phyloP scores from a whole-genome alignment of 2,329 filamentous ascomycete species.

The Epichloe glyceriae region DNA sequence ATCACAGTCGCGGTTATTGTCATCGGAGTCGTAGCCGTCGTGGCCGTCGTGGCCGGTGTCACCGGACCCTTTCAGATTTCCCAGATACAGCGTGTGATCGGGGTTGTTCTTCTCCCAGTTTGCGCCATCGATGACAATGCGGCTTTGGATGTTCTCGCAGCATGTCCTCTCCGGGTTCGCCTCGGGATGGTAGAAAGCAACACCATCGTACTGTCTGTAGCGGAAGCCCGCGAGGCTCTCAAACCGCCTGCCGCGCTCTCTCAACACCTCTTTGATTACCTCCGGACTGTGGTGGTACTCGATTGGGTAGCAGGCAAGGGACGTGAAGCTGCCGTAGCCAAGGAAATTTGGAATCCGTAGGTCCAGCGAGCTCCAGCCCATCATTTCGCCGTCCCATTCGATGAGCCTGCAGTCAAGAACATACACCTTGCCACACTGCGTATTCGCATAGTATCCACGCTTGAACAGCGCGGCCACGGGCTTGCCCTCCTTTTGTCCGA shows the following conservation, averaged over 20 bases:
- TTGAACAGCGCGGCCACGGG: conserved; percentile 26
- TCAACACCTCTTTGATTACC: conserved; percentile 20
- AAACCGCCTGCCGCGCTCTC: conserved; percentile 30
- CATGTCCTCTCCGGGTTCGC: conserved; percentile 9
- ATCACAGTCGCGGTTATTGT: not conserved
- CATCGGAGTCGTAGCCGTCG: not conserved
- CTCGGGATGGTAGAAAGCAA: conserved; percentile 19
- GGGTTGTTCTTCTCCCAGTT: conserved; percentile 20
- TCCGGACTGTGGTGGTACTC: conserved; percentile 28
- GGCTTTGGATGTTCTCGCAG: conserved; percentile 17
- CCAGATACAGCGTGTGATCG: conserved; percentile 13
- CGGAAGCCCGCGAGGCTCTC: conserved; percentile 32
- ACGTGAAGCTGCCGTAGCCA: conserved; percentile 30
- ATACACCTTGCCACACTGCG: conserved; percentile 25
- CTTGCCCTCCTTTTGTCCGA: conserved; percentile 25
- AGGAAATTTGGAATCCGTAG: conserved; percentile 27
- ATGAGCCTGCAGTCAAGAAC: conserved; percentile 27
- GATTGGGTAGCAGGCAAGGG: conserved; percentile 31
- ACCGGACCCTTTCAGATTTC: conserved; percentile 6
- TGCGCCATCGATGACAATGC: conserved; percentile 18
- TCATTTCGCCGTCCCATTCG: conserved; percentile 34
- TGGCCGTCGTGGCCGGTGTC: not conserved
- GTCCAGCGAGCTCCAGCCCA: conserved; percentile 25
- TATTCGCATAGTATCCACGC: conserved; percentile 23
- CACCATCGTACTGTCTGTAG: conserved; percentile 33